These are phyloP conservation scores for Pterulicium gracile DNA, from an alignment of 1,284 basidiomycete species.

Conservation along the genomic window DNA sequence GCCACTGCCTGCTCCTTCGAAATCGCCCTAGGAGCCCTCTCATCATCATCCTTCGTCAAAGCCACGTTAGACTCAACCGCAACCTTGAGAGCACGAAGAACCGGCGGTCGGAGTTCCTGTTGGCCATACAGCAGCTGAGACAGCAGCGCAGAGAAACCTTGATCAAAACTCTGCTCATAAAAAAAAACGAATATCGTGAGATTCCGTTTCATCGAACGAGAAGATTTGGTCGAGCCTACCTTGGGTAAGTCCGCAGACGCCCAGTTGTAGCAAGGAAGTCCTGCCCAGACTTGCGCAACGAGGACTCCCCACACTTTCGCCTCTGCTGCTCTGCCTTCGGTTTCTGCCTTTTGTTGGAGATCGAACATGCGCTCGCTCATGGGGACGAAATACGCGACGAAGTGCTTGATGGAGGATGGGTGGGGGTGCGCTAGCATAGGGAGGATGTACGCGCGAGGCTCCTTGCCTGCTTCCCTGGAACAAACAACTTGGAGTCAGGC, in stretches of 20 bases:
- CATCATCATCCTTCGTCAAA: conserved; percentile 27
- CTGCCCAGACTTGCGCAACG: conserved; percentile 88
- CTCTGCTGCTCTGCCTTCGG: conserved; percentile 65
- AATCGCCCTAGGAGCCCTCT: conserved; percentile 24
- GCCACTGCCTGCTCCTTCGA: conserved; percentile 43
- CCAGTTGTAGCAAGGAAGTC: conserved; percentile 79
- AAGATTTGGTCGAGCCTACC: conserved; percentile 20
- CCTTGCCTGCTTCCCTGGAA: conserved; percentile 45
- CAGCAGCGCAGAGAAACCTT: conserved; percentile 77
- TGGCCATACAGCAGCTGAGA: conserved; percentile 89
- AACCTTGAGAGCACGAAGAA: conserved; percentile 74
- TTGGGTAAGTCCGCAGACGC: conserved; percentile 45
- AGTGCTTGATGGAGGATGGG: conserved; percentile 77
- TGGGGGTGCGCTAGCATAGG: conserved; percentile 81
- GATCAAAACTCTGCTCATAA: conserved; percentile 47
- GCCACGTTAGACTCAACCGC: conserved; percentile 69
- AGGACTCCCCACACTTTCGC: conserved; percentile 93
- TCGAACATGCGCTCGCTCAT: conserved; percentile 91
- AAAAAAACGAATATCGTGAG: conserved; percentile 1
- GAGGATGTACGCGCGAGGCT: conserved; percentile 84
- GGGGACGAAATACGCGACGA: conserved; percentile 86
- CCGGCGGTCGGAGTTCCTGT: conserved; percentile 69
- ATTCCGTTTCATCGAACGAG: conserved; percentile 3
- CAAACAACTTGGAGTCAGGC: too few species aligned
- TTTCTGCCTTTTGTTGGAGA: conserved; percentile 67